Evolutionary conservation across 108 stramenopile species (phyloP).

Genomic region (Nitzschia inconspicua): DNA sequence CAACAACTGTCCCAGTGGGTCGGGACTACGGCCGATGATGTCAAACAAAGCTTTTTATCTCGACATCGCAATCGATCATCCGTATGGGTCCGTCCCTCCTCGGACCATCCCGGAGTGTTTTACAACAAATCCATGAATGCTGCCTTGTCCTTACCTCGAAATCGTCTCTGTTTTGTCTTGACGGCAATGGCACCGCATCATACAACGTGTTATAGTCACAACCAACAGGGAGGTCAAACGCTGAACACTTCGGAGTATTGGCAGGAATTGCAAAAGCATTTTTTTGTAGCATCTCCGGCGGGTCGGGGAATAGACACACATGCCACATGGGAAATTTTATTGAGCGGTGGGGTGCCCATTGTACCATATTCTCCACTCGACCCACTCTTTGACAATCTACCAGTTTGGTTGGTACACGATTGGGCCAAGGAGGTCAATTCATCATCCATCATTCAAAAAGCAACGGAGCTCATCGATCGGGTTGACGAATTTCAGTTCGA

Average conservation of each 20-base stretch:
- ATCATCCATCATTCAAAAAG: no score
- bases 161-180: neutral
- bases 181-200: neutral
- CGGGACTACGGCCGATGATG: neutral
- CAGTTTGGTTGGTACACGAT: no score
- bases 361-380: neutral
- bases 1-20: no score
- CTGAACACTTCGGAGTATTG: conserved; percentile 49
- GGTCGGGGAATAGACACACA: conserved; percentile 4
- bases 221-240: no score
- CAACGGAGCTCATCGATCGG: no score
- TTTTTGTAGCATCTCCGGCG: neutral
- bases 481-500: no score
- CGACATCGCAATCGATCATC: neutral
- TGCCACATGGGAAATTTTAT: conserved; percentile 4
- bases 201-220: no score
- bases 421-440: no score
- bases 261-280: conserved; percentile 49
- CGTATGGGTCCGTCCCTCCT: no score
- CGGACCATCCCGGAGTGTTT: neutral
- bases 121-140: neutral
- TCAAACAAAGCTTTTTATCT: neutral
- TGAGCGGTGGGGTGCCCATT: neutral
- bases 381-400: neutral
- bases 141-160: neutral